Percentiles rank a stretch among this genome's conserved stretches.
Evolutionary conservation across 352 stramenopile genomes (phyloP).

Genomic region (Globisporangium sylvaticum): DNA sequence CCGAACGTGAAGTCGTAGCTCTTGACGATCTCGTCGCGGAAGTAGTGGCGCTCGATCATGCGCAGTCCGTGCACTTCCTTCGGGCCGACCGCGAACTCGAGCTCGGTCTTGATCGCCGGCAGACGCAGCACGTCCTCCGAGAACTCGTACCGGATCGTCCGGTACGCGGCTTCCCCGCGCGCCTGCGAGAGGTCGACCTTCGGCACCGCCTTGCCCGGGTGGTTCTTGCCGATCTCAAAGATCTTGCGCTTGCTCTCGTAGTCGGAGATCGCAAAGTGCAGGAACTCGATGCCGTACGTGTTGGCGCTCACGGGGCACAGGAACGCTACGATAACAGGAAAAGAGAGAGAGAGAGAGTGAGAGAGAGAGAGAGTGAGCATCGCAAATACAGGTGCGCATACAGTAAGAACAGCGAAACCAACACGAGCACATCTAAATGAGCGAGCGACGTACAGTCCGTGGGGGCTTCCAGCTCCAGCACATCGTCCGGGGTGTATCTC

Average conservation of each 20-base stretch:
- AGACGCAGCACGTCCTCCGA: conserved; percentile 91
- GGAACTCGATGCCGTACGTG: conserved; percentile 94
- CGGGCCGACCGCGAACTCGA: conserved; percentile 92
- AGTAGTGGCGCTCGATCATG: conserved; percentile 98
- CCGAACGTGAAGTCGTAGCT: conserved; percentile 96
- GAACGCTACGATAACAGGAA: conserved; percentile 58
- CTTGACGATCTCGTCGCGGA: conserved; percentile 92
- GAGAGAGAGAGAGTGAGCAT: conserved; percentile 7
- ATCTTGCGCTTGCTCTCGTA: conserved; percentile 94
- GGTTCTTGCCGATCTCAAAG: conserved; percentile 90
- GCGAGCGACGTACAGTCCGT: conserved; percentile 50
- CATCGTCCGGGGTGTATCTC: conserved; percentile 80
- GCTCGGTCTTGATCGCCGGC: conserved; percentile 84
- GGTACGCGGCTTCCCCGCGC: conserved; percentile 86
- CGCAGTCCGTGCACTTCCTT: conserved; percentile 89
- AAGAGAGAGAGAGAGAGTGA: not conserved
- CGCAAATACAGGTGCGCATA: not conserved
- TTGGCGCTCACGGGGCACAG: conserved; percentile 93
- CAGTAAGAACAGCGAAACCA: not conserved
- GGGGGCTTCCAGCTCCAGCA: conserved; percentile 74
- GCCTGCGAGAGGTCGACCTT: conserved; percentile 85
- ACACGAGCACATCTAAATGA: not conserved
- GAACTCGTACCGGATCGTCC: conserved; percentile 95
- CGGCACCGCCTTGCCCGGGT: conserved; percentile 56
- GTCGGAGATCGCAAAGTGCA: conserved; percentile 94